Evolutionary conservation across 768 basidiomycete genomes (phyloP), one percentile per base, ranked within the genome.

Genomic region (Exidia glandulosa): DNA sequence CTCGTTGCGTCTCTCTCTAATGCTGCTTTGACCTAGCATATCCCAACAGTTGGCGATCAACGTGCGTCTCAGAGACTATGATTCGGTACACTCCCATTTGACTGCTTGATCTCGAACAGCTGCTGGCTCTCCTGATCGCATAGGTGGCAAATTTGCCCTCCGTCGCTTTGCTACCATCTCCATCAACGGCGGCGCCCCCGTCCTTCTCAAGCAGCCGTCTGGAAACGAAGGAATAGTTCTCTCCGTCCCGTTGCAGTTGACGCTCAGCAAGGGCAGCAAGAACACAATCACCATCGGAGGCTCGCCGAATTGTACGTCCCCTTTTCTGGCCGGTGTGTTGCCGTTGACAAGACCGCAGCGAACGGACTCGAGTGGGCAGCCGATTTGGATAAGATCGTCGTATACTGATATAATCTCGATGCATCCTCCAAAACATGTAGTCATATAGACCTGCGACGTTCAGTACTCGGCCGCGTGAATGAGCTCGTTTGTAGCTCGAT

Each of bases 261-360:
- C 36, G 36, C 30, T 58, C 57, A n/a, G n/a, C 9, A 30, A 34
- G 27, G 57, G 36, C 16, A 23, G 7, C 6, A 45, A 58, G 5
- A 58, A 58, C 36, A 45, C 10, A 14, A 58, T 58, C 36, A 58
- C 57, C 7, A 45, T 58, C n/a, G 57, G 57, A n/a, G 57, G 57
- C 7, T 37, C 36, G 19, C 10, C 36, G 9, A 37, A 37, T 19
- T 37, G 36, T 37, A 19, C 36, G 36, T 19, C 36, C 19, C 9
- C 19, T 19, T 37, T 19, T 37, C 16, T 32, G 36, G 30, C 23
- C 19, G 13, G 25, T 16, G 32, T n/a, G 30, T 7, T 23, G 9
- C 36, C n/a, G 23, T 48, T 41, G n/a, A 5, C 57, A 58, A 16
- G 19, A 13, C 19, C 27, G 14, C 36, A 34, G 32, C 32, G 9